Conservation (phyloP, 2,329 filamentous ascomycete species). For the Penicillium sp. region DNA sequence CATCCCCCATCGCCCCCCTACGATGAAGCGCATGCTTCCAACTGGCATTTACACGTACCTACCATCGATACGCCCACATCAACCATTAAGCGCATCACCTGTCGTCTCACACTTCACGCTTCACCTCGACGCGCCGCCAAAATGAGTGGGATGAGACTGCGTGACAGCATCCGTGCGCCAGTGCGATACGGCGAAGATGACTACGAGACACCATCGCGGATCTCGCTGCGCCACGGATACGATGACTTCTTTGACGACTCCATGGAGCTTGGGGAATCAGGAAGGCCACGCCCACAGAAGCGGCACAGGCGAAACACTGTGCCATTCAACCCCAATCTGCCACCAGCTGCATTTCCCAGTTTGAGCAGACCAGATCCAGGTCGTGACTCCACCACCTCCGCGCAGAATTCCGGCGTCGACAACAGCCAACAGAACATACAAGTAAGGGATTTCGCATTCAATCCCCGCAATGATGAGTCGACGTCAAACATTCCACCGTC, state of each 20-base stretch:
- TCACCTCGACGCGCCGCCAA: neutral
- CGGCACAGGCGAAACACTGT: neutral
- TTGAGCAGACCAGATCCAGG: constrained; percentile 22
- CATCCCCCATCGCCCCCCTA: neutral
- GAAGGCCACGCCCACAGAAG: neutral
- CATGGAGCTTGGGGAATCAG: neutral
- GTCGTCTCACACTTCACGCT: neutral
- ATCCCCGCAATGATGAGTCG: neutral
- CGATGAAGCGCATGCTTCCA: neutral
- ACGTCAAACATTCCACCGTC: neutral
- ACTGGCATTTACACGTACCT: neutral
- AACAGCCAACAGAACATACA: neutral
- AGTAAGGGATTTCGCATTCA: neutral
- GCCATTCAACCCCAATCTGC: constrained; percentile 38
- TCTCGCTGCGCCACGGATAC: neutral
- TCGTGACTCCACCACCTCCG: neutral
- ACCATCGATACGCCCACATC: neutral
- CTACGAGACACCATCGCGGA: constrained; percentile 11
- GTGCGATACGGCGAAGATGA: constrained; percentile 28
- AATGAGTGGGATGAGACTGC: constrained; percentile 32
- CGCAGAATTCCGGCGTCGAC: neutral
- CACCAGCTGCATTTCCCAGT: constrained; percentile 45
- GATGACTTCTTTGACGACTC: neutral
- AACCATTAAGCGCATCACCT: neutral
- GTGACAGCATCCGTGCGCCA: constrained; percentile 32